Conservation (phyloP, 2,329 filamentous ascomycete species). For the Leptoxyphium fumago region DNA sequence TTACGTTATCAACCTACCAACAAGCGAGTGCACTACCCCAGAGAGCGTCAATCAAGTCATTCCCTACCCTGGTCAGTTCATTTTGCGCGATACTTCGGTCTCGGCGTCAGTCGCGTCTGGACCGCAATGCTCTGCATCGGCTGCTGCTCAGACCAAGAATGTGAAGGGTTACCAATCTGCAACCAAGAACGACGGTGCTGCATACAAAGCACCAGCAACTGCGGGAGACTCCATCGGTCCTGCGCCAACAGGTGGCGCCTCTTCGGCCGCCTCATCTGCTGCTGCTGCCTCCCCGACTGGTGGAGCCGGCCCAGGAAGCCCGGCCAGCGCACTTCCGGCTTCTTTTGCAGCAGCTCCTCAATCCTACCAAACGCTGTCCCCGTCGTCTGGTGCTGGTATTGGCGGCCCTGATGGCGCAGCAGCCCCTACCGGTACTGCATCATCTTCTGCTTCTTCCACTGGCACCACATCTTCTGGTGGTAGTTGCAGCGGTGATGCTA, state of each 20-base stretch:
- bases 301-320: background rate
- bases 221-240: background rate
- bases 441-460: constrained; percentile 1
- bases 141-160: constrained; percentile 7
- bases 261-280: constrained; percentile 23
- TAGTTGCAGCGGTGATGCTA: constrained; percentile 23
- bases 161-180: constrained; percentile 4
- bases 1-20: constrained; percentile 50
- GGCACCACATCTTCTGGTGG: constrained; percentile 4
- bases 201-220: background rate
- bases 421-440: constrained; percentile 1
- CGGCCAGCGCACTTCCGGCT: constrained; percentile 3
- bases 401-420: constrained; percentile 1
- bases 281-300: constrained; percentile 1
- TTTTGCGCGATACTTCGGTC: constrained; percentile 21
- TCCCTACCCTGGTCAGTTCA: constrained; percentile 44
- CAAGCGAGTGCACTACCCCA: constrained; percentile 36
- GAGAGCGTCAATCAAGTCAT: constrained; percentile 42
- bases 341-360: constrained; percentile 5
- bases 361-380: constrained; percentile 1
- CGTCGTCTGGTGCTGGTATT: constrained; percentile 5
- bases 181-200: constrained; percentile 2
- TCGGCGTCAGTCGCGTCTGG: constrained; percentile 5
- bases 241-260: background rate
- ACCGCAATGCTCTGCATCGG: constrained; percentile 7